Evolutionary conservation across 371 early-diverging fungal genomes (phyloP), one percentile per base, ranked within the genome.

Genomic region (Lichtheimia ornata): DNA sequence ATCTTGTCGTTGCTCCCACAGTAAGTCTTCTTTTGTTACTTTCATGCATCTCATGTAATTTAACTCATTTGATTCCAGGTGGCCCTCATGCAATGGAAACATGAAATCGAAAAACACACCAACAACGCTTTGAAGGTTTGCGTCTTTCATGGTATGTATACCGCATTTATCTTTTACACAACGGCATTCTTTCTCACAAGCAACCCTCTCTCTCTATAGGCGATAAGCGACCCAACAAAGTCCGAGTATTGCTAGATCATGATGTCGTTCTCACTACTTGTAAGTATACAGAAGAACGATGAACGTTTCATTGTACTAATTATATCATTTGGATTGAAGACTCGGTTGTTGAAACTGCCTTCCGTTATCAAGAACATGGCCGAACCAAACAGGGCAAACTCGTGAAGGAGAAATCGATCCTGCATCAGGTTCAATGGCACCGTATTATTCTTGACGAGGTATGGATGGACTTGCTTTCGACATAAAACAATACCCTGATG

Each of bases 261-360:
- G 95, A 97, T 68, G 83, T 96, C 22, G 85, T 97, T 3, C 69
- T 97, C 41, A 90, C 96, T 0, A 94, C 95, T 1, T 97, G 85
- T 82, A 79, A 72, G 78, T 60, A 40, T 12, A 27, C 3, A 15
- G 14, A 17, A 30, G 28, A 5, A 28, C n/a, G 5, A 18, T n/a
- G 22, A 47, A 14, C 17, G 14, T 17, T 47, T 1, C 52, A 9
- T 25, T 20, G 17, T 9, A 18, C 4, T 62, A 12, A 52, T 35
- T 63, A 22, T 44, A 41, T 53, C 14, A 50, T 5, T 5, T 49
- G 14, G 25, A 44, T 50, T 22, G 1, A 66, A 85, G 86, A 92
- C 56, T 83, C 94, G 0, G 84, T 94, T 41, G 63, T 96, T 55
- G 97, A 97, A 75, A 65, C 65, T 2, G 71, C 70, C 9, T 95